These are phyloP conservation scores for Scheffersomyces lignicola DNA, from an alignment of 1,139 yeast genomes.

Conservation along the genomic window DNA sequence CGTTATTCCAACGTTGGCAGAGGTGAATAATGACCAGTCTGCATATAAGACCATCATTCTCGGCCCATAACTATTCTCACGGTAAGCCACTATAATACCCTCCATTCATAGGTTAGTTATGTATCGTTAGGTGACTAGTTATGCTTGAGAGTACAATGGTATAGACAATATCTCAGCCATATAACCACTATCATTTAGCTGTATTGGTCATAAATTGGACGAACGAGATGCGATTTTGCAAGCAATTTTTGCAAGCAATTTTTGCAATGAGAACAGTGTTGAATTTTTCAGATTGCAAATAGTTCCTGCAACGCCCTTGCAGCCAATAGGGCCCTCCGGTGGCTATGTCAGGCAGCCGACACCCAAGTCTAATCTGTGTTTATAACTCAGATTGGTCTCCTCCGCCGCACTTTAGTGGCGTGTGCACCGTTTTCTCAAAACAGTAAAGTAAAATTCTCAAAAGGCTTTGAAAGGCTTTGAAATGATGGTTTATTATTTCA, in stretches of 20 bases:
- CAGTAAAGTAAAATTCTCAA: neutral
- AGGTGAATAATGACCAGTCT: too few species aligned
- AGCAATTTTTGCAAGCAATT: neutral
- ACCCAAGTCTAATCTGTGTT: neutral
- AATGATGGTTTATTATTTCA: neutral
- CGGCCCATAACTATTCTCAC: too few species aligned
- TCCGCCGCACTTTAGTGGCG: neutral
- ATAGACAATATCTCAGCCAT: too few species aligned
- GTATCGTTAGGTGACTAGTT: too few species aligned
- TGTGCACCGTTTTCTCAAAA: neutral
- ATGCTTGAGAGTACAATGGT: too few species aligned
- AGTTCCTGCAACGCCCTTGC: neutral
- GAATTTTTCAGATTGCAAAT: neutral
- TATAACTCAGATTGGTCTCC: too few species aligned
- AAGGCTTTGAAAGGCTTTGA: conserved; percentile 3
- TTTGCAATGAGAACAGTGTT: neutral
- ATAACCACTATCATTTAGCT: neutral
- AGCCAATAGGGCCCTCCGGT: neutral
- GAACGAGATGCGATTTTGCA: neutral
- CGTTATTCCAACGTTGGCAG: too few species aligned
- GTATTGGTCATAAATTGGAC: neutral
- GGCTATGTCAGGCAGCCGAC: neutral
- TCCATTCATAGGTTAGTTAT: too few species aligned
- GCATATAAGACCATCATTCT: too few species aligned
- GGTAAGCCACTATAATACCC: too few species aligned